Evolutionary conservation across 2,329 filamentous ascomycete genomes (phyloP).

Genomic region (Pseudopyricularia cyperi): DNA sequence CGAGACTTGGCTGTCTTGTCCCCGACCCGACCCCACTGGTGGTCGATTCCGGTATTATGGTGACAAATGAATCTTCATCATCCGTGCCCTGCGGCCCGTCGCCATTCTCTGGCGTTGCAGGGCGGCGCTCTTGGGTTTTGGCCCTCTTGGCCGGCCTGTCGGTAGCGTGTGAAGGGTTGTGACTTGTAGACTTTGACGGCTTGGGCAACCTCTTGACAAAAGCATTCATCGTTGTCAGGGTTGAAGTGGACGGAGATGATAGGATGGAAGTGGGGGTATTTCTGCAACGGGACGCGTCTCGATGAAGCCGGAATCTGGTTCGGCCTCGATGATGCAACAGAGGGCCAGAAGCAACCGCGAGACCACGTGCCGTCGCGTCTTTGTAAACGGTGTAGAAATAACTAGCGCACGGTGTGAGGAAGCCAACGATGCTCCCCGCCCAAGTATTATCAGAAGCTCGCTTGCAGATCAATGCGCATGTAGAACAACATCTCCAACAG

Average conservation of each 20-base stretch:
- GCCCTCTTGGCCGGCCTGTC: not conserved
- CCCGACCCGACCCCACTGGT: no score
- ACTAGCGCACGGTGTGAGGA: not conserved
- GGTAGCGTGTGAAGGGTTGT: not conserved
- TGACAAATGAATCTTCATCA: not conserved
- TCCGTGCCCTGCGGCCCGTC: not conserved
- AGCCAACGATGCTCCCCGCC: not conserved
- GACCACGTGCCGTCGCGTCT: constrained; percentile 1
- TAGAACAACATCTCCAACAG: no score
- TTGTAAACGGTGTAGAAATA: not conserved
- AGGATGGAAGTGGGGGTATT: not conserved
- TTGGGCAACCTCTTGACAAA: not conserved
- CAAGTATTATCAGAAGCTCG: not conserved
- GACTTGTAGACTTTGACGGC: not conserved
- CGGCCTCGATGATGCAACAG: not conserved
- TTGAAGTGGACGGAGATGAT: not conserved
- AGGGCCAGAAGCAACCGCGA: not conserved
- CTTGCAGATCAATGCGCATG: no score
- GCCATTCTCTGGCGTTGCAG: not conserved
- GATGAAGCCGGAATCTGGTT: no score
- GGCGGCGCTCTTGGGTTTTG: not conserved
- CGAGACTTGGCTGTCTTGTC: not conserved
- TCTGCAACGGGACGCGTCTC: not conserved
- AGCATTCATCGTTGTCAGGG: not conserved
- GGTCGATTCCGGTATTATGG: not conserved